Percentiles rank a stretch among this genome's conserved stretches.
Evolutionary conservation across 1,139 yeast species (phyloP).

Genomic region (Suhomyces bolitotheri): DNA sequence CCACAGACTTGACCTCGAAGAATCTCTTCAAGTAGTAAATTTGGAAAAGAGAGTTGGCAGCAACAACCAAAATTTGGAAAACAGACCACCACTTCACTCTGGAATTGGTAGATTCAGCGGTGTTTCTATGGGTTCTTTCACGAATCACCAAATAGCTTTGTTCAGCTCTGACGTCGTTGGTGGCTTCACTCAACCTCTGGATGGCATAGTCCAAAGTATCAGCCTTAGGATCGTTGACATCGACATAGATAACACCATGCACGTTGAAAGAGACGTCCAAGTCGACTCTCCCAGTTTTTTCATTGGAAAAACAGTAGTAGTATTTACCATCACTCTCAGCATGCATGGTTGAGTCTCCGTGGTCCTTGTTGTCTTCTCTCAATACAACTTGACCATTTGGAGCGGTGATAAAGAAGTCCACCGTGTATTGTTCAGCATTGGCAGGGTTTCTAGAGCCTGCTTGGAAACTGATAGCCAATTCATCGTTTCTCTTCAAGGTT

Average conservation of each 20-base stretch:
- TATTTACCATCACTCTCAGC: slow-evolving; percentile 73
- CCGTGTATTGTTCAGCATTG: slow-evolving; percentile 71
- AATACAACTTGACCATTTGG: slow-evolving; percentile 60
- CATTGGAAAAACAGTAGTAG: slow-evolving; percentile 90
- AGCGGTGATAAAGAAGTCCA: slow-evolving; percentile 69
- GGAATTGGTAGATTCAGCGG: slow-evolving; percentile 95
- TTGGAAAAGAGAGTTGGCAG: slow-evolving; percentile 85
- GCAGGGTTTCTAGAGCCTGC: slow-evolving; percentile 88
- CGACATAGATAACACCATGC: slow-evolving; percentile 89
- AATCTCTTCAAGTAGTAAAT: slow-evolving; percentile 91
- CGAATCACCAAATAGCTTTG: slow-evolving; percentile 91
- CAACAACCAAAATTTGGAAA: slow-evolving; percentile 85
- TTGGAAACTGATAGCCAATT: slow-evolving; percentile 86
- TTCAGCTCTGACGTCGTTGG: slow-evolving; percentile 88
- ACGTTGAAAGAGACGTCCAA: slow-evolving; percentile 95
- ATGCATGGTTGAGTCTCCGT: slow-evolving; percentile 74
- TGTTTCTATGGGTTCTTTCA: slow-evolving; percentile 96
- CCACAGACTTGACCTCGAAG: slow-evolving; percentile 90
- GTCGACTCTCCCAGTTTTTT: slow-evolving; percentile 66
- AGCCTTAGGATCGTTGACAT: slow-evolving; percentile 76
- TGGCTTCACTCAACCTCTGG: slow-evolving; percentile 69
- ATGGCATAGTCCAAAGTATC: slow-evolving; percentile 88
- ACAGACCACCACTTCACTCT: slow-evolving; percentile 98
- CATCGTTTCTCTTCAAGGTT: slow-evolving; percentile 77
- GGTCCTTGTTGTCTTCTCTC: slow-evolving; percentile 60